A percentile compares a stretch with the other conserved stretches of the same genome.
These are phyloP conservation scores for Leishmania major DNA, from an alignment of 208 protist species.

Conservation along the genomic window DNA sequence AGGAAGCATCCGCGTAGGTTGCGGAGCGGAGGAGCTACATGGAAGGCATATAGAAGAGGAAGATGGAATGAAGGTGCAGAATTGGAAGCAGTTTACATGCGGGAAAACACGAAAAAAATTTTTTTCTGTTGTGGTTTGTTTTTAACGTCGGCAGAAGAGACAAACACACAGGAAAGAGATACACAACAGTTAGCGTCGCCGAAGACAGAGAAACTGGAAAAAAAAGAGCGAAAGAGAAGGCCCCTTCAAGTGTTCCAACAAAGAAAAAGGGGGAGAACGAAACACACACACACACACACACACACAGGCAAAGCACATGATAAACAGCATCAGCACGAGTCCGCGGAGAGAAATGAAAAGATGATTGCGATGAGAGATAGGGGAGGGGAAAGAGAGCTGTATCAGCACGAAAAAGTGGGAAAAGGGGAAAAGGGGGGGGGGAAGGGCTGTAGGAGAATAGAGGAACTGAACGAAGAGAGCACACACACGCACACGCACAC, in stretches of 20 bases:
- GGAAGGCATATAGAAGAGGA: neutral
- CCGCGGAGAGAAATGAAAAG: neutral
- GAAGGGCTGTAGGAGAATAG: no score
- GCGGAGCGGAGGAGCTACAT: neutral
- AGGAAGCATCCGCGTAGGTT: neutral
- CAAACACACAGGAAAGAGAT: neutral
- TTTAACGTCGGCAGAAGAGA: neutral
- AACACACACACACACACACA: neutral
- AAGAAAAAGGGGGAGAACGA: neutral
- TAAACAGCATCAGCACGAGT: neutral
- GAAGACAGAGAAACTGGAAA: neutral
- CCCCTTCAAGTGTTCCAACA: neutral
- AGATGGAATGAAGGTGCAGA: neutral
- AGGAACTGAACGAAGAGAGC: neutral
- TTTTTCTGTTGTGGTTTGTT: neutral
- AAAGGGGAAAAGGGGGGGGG: no score
- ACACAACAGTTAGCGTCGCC: neutral
- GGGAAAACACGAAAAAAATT: neutral
- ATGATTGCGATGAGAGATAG: neutral
- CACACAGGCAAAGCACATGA: neutral
- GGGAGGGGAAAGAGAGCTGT: neutral
- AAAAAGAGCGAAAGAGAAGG: neutral
- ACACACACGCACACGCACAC: neutral
- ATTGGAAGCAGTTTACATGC: neutral
- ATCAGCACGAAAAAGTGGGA: neutral